Conservation (phyloP, 257 asterid species). For the Plantago major region DNA sequence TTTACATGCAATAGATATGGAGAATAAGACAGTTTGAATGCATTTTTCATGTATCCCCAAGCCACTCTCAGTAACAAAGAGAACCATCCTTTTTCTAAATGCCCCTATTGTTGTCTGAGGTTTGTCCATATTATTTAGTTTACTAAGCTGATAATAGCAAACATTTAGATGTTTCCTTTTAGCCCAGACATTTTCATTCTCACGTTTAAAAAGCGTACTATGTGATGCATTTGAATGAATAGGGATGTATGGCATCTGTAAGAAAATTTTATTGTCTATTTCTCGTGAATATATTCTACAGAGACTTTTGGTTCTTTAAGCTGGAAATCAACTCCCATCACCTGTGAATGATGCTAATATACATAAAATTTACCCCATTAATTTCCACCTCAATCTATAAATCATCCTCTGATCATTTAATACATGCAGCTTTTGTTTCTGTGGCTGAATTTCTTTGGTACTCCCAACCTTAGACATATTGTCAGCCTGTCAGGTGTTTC, state of each 20-base stretch:
- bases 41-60: too few species aligned
- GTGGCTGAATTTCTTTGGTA: neutral
- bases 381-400: neutral
- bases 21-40: too few species aligned
- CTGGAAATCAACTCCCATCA: too few species aligned
- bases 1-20: too few species aligned
- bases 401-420: neutral
- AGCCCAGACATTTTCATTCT: neutral
- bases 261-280: neutral
- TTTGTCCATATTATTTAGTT: neutral
- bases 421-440: constrained; percentile 7
- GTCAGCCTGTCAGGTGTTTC: constrained; percentile 6
- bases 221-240: neutral
- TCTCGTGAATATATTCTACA: neutral
- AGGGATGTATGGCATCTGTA: neutral
- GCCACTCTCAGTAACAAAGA: too few species aligned
- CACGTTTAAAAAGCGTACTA: neutral
- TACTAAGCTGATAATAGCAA: neutral
- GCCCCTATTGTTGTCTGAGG: neutral
- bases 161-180: neutral
- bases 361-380: neutral
- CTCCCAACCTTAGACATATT: constrained; percentile 5
- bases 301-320: neutral
- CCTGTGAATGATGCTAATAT: neutral
- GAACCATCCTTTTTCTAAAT: neutral